Base-by-base conservation (phyloP, 2,329 filamentous ascomycete genomes). In the Colletotrichum sp. region DNA sequence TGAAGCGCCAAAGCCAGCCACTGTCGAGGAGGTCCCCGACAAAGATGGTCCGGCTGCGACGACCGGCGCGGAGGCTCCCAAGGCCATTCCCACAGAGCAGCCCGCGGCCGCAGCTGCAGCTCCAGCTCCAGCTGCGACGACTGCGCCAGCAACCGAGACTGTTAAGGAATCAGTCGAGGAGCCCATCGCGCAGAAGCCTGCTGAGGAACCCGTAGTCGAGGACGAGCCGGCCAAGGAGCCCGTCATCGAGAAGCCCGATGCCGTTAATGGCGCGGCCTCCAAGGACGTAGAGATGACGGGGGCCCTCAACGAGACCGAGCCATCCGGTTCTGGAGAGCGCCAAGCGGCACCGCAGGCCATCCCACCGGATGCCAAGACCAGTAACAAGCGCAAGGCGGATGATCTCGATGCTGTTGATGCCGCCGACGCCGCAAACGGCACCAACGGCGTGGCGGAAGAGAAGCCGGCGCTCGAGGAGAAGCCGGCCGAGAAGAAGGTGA, bases 301-400 rank as follows among this genome's bases (percentile, higher is more conserved):
- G 27, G 78, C 77, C 12, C 70, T 75, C 77, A 80, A 70, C 71
- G 77, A 59, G 61, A 68, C 59, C 34, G 74, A 70, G n/a, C 67
- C 74, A 8, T 34, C 58, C 34, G 72, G 57, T 6, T 16, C 66
- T n/a, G 72, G 66, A 21, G 69, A 76, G 43, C 51, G 59, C 9
- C 70, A 76, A 36, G 75, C 64, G 15, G 73, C 70, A 33, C 64
- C 70, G 38, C 73, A 75, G 36, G 70, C 69, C 8, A 47, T 64
- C 8, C 43, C 61, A 11, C 77, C 78, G 6, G 78, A 82, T 27
- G 75, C 77, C 7, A 81, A 81, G 70, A 80, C 79, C 5, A 73
- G 77, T 3, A 82, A 82, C 57, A 87, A 87, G 75, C 79, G 81
- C 66, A 86, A 84, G 76, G 80, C 83, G 8, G 82, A 83, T 55